A percentile compares a stretch with the other conserved stretches of the same genome.
These are phyloP conservation scores for Cicer yamashitae DNA, from an alignment of 306 rosid genomes.

Conservation along the genomic window DNA sequence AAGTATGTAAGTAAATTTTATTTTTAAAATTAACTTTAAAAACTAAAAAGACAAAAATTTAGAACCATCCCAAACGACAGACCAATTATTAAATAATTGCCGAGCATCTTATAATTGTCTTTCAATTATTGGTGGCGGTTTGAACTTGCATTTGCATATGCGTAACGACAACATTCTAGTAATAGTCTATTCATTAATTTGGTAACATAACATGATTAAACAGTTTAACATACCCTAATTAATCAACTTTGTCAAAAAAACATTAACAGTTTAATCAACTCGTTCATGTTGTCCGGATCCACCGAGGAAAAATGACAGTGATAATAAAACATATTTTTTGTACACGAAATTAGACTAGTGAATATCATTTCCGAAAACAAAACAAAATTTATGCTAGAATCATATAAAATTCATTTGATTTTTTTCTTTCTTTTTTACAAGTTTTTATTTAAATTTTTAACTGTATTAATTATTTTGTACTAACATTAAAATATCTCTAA, in stretches of 20 bases:
- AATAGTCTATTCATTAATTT: constrained; percentile 40
- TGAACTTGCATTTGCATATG: constrained; percentile 21
- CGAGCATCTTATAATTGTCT: constrained; percentile 27
- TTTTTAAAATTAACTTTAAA: too few relatives aligned
- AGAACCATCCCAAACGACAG: not conserved
- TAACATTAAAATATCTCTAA: too few relatives aligned
- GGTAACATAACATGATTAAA: constrained; percentile 50
- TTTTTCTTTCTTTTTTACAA: too few relatives aligned
- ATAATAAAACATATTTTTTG: constrained; percentile 3
- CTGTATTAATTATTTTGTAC: too few relatives aligned
- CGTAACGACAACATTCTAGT: constrained; percentile 37
- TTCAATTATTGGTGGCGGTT: constrained; percentile 48
- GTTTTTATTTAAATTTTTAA: too few relatives aligned
- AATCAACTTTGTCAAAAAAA: too few relatives aligned
- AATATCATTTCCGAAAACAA: not conserved
- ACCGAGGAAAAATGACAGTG: constrained; percentile 33
- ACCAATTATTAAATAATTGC: constrained; percentile 38
- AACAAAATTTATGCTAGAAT: too few relatives aligned
- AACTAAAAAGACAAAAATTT: too few relatives aligned
- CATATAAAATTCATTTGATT: too few relatives aligned
- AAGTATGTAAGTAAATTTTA: too few relatives aligned
- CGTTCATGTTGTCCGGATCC: constrained; percentile 21
- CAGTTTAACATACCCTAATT: not conserved
- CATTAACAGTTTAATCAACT: not conserved
- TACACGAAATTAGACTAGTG: constrained; percentile 31